A percentile compares a stretch with the other conserved stretches of the same genome.
These are phyloP conservation scores for Xylaria sp. DNA, from an alignment of 2,329 filamentous ascomycete species.

Conservation along the genomic window DNA sequence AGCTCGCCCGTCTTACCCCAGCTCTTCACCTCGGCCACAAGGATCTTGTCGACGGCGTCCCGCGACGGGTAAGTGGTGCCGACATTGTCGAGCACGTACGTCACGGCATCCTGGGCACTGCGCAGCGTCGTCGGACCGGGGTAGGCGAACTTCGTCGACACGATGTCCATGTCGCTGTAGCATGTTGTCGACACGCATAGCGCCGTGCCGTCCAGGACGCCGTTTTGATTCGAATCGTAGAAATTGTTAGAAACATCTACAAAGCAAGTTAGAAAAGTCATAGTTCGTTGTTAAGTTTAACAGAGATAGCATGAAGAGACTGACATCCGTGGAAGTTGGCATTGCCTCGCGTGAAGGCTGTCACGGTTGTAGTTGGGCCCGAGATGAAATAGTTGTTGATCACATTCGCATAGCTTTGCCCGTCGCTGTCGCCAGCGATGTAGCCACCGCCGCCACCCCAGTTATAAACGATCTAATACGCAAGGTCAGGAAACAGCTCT, in stretches of 20 bases:
- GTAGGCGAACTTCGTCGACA: conserved; percentile 54
- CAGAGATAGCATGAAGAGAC: conserved; percentile 18
- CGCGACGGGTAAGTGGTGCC: conserved; percentile 56
- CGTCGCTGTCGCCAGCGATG: conserved; percentile 62
- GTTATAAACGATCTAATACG: conserved; percentile 61
- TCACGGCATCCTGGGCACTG: conserved; percentile 53
- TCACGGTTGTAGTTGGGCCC: conserved; percentile 60
- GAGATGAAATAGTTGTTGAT: conserved; percentile 68
- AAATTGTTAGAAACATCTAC: conserved; percentile 61
- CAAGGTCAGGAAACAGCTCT: background rate
- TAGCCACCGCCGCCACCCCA: conserved; percentile 65
- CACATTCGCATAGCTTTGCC: conserved; percentile 61
- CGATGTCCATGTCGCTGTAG: conserved; percentile 60
- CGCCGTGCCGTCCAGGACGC: conserved; percentile 58
- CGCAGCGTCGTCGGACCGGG: conserved; percentile 55
- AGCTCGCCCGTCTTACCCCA: conserved; percentile 57
- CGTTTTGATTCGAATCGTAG: conserved; percentile 61
- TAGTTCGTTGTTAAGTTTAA: too few relatives aligned
- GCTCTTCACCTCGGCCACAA: conserved; percentile 57
- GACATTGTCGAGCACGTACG: conserved; percentile 52
- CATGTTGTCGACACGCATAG: conserved; percentile 55
- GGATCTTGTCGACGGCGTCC: conserved; percentile 56
- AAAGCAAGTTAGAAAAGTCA: background rate
- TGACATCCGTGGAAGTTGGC: conserved; percentile 61
- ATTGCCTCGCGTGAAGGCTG: conserved; percentile 66